Conservation (phyloP, 495 filamentous ascomycete genomes). For the Delitschia confertaspora region DNA sequence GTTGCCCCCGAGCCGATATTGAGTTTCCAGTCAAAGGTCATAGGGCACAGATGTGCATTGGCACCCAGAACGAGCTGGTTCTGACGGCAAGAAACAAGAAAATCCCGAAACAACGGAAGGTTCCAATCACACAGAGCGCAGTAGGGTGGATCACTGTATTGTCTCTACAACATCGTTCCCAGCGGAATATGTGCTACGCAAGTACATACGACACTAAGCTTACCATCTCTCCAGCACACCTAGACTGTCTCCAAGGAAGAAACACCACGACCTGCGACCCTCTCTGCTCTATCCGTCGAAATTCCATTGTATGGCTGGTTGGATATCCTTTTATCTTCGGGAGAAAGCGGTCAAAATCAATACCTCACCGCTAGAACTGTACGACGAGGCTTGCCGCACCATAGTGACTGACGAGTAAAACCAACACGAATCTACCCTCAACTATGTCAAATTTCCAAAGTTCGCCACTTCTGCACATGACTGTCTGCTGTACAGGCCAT, state of each 20-base stretch:
- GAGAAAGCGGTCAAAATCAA: slow-evolving; percentile 9
- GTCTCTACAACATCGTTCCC: too few relatives aligned
- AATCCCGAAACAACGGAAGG: slow-evolving; percentile 1
- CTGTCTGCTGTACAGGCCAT: background rate
- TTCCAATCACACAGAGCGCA: background rate
- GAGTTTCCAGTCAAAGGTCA: background rate
- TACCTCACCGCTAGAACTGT: slow-evolving; percentile 25
- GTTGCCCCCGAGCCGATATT: background rate
- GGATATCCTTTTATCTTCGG: background rate
- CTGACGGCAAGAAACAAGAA: background rate
- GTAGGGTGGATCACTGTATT: too few relatives aligned
- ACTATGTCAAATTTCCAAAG: background rate
- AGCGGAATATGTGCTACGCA: background rate
- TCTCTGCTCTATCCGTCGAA: background rate
- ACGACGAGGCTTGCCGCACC: slow-evolving; percentile 14
- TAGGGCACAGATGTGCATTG: background rate
- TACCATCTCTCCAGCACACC: background rate
- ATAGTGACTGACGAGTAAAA: background rate
- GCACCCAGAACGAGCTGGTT: background rate
- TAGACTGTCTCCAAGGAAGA: background rate
- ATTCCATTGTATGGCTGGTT: background rate
- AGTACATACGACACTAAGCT: background rate
- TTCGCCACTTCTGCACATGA: slow-evolving; percentile 1
- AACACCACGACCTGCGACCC: too few relatives aligned
- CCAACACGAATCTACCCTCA: background rate